Conservation (phyloP, 768 basidiomycete genomes). For the Rhodotorula sphaerocarpa region DNA sequence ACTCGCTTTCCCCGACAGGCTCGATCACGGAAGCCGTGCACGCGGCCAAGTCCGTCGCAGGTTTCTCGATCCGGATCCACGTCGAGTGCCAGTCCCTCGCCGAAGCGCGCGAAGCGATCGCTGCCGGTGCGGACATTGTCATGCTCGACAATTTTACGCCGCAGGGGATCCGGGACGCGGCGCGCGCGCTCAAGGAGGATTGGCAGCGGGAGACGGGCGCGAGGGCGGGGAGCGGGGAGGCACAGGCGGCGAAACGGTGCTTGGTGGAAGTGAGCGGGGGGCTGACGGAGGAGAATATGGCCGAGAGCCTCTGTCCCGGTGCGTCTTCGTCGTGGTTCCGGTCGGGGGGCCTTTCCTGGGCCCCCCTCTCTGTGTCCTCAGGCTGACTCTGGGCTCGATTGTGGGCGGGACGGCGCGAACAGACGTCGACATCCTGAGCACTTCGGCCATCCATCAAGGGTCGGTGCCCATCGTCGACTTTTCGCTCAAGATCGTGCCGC, state of each 20-base stretch:
- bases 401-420: no score
- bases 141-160: constrained; percentile 41
- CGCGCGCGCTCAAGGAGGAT: constrained; percentile 62
- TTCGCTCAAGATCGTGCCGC: constrained; percentile 70
- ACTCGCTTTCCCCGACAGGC: constrained; percentile 48
- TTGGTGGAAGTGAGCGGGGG: constrained; percentile 89
- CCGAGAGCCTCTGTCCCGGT: constrained; percentile 75
- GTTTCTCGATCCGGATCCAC: constrained; percentile 82
- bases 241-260: constrained; percentile 49
- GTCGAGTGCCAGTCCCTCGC: constrained; percentile 82
- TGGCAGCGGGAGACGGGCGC: constrained; percentile 53
- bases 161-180: constrained; percentile 58
- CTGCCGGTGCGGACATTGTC: constrained; percentile 56
- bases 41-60: constrained; percentile 77
- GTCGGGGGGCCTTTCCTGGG: no score
- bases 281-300: constrained; percentile 78
- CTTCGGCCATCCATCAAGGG: constrained; percentile 80
- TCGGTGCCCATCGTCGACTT: constrained; percentile 81
- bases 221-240: neutral
- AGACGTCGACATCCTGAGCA: constrained; percentile 94
- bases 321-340: constrained; percentile 42
- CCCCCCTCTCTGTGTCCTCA: neutral
- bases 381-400: neutral
- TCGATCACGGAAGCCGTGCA: constrained; percentile 83
- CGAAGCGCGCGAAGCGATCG: constrained; percentile 94